phyloP scores from a whole-genome alignment of 805 yeast genomes.

The Candida namnaoensis region DNA sequence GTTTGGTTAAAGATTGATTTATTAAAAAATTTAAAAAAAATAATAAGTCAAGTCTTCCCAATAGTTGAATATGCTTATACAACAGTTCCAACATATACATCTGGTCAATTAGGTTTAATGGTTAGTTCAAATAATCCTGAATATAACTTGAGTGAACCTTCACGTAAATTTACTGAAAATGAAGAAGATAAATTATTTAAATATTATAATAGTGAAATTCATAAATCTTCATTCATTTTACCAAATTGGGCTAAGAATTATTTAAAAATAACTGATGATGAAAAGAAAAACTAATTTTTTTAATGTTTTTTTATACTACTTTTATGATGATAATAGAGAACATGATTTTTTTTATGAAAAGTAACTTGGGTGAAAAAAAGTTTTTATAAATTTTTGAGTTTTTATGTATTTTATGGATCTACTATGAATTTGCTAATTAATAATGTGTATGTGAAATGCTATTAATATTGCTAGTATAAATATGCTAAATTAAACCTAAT shows the following conservation, averaged over 20 bases:
- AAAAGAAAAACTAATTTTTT: background rate
- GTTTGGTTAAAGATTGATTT: constrained; percentile 88
- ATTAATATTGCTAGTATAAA: too few relatives aligned
- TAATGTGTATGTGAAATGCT: too few relatives aligned
- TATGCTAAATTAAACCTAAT: background rate
- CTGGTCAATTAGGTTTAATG: constrained; percentile 98
- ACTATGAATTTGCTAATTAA: too few relatives aligned
- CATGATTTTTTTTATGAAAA: too few relatives aligned
- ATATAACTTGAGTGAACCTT: constrained; percentile 60
- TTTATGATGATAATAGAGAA: too few relatives aligned
- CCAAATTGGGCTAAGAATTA: constrained; percentile 81
- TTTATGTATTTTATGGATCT: too few relatives aligned
- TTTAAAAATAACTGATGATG: constrained; percentile 18
- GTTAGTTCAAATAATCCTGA: constrained; percentile 74
- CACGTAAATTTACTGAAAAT: constrained; percentile 52
- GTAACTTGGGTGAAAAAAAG: too few relatives aligned
- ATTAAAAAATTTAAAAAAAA: constrained; percentile 72
- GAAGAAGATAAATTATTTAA: constrained; percentile 59
- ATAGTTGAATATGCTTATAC: constrained; percentile 87
- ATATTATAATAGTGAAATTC: constrained; percentile 81
- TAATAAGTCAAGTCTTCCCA: constrained; percentile 82
- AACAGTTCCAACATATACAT: constrained; percentile 92
- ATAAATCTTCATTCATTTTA: constrained; percentile 80
- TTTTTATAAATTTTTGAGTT: too few relatives aligned
- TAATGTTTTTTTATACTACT: too few relatives aligned